A percentile compares a stretch with the other conserved stretches of the same genome.
Conservation (phyloP, 257 asterid species). For the Anisodus tanguticus region DNA sequence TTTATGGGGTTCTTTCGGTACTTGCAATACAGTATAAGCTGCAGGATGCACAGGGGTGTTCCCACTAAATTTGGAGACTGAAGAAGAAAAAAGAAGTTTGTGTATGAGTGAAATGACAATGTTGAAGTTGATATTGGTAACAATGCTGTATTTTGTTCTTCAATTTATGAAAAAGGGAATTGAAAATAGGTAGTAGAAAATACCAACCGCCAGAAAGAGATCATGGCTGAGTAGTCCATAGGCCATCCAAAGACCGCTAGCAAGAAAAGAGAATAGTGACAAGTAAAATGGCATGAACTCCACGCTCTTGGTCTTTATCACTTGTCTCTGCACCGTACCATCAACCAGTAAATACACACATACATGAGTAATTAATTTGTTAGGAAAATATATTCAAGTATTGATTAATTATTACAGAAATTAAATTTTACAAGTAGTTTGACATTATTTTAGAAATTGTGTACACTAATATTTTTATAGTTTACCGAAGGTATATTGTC, state of each 20-base stretch:
- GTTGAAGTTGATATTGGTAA: background rate
- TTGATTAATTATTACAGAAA: background rate
- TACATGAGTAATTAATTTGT: background rate
- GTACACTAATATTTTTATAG: background rate
- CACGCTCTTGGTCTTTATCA: conserved; percentile 74
- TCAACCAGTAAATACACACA: background rate
- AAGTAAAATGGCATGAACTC: conserved; percentile 85
- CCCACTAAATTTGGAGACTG: conserved; percentile 85
- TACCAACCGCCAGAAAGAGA: conserved; percentile 72
- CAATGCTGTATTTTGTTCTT: background rate
- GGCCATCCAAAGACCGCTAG: conserved; percentile 79
- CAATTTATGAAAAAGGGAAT: background rate
- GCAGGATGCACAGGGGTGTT: conserved; percentile 69
- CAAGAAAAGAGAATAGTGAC: conserved; percentile 78
- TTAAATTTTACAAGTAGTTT: background rate
- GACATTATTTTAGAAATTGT: background rate
- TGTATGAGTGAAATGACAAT: background rate
- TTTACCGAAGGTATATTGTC: background rate
- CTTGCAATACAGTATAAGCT: conserved; percentile 72
- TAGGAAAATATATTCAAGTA: background rate
- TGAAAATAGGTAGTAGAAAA: background rate
- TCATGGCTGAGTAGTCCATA: conserved; percentile 76
- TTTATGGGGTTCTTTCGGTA: conserved; percentile 45
- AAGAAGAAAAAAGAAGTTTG: background rate
- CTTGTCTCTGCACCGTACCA: conserved; percentile 59